Conservation (phyloP, 805 yeast species). For the Komagataella mondaviorum region DNA sequence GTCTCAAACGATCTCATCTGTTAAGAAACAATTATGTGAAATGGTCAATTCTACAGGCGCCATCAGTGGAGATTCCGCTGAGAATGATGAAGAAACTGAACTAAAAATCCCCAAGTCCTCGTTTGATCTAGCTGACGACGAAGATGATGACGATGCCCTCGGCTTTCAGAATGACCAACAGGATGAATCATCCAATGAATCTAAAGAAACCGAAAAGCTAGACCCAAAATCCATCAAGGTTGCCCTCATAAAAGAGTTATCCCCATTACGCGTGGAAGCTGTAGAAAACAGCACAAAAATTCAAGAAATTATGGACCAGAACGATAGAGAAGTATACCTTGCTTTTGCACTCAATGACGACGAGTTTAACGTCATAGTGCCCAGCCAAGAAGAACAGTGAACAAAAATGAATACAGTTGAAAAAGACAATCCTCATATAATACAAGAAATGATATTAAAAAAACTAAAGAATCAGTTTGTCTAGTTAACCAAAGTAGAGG, state of each 20-base stretch:
- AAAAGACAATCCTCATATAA: conserved; percentile 3
- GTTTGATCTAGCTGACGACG: conserved; percentile 13
- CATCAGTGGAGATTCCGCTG: conserved; percentile 14
- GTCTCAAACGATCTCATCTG: conserved; percentile 10
- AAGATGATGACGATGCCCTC: conserved; percentile 20
- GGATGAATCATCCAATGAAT: background rate
- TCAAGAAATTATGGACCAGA: background rate
- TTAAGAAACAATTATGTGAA: conserved; percentile 18
- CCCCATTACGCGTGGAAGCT: conserved; percentile 6
- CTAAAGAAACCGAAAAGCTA: conserved; percentile 1
- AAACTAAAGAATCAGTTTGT: conserved; percentile 12
- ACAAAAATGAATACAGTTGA: background rate
- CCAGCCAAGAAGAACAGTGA: conserved; percentile 4
- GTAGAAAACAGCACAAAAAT: background rate
- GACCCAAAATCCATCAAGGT: conserved; percentile 16
- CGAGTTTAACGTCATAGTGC: conserved; percentile 17
- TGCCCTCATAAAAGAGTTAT: conserved; percentile 26
- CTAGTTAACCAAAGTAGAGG: conserved; percentile 99
- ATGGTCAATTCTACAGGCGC: conserved; percentile 39
- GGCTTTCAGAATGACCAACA: conserved; percentile 5
- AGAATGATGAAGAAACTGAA: conserved; percentile 17
- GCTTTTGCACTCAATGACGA: conserved; percentile 26
- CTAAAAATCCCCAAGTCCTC: conserved; percentile 28
- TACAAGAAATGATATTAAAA: conserved; percentile 8
- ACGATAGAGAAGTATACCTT: conserved; percentile 6